Evolutionary conservation across 495 filamentous ascomycete genomes (phyloP).

Genomic region (Xanthoparmelia taractica): DNA sequence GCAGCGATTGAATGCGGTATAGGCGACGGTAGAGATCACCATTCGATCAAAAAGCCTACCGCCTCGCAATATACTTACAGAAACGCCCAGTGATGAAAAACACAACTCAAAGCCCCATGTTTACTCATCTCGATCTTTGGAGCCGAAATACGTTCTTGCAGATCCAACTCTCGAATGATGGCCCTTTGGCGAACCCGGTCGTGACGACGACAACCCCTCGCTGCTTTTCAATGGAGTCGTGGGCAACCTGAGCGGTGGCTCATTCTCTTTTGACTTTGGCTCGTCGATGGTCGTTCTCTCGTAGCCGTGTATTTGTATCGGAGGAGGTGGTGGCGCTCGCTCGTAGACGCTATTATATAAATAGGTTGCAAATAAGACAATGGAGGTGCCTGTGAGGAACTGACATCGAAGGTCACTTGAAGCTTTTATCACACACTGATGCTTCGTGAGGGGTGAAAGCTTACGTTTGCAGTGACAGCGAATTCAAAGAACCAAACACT

Average conservation of each 20-base stretch:
- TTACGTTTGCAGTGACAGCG: constrained; percentile 59
- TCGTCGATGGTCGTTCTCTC: constrained; percentile 61
- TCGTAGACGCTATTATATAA: constrained; percentile 57
- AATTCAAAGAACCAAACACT: constrained; percentile 83
- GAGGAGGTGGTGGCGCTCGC: constrained; percentile 51
- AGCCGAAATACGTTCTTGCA: constrained; percentile 25
- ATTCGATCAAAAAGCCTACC: not conserved
- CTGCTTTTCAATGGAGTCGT: constrained; percentile 42
- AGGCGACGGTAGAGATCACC: not conserved
- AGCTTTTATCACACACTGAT: constrained; percentile 4
- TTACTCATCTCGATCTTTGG: constrained; percentile 25
- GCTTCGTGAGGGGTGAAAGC: constrained; percentile 31
- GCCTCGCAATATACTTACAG: constrained; percentile 8
- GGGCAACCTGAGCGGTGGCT: constrained; percentile 47
- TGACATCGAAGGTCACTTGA: constrained; percentile 34
- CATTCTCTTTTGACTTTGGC: constrained; percentile 28
- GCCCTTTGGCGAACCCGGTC: constrained; percentile 57
- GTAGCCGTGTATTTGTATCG: constrained; percentile 65
- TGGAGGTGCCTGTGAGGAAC: constrained; percentile 71
- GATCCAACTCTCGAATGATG: constrained; percentile 43
- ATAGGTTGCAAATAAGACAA: constrained; percentile 74
- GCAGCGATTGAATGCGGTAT: not conserved
- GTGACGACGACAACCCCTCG: constrained; percentile 54
- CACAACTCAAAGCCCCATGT: constrained; percentile 1
- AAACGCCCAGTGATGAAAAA: constrained; percentile 1